A percentile compares a stretch with the other conserved stretches of the same genome.
Conservation (phyloP, 1,139 yeast species). For the Kodamaea derodonti region DNA sequence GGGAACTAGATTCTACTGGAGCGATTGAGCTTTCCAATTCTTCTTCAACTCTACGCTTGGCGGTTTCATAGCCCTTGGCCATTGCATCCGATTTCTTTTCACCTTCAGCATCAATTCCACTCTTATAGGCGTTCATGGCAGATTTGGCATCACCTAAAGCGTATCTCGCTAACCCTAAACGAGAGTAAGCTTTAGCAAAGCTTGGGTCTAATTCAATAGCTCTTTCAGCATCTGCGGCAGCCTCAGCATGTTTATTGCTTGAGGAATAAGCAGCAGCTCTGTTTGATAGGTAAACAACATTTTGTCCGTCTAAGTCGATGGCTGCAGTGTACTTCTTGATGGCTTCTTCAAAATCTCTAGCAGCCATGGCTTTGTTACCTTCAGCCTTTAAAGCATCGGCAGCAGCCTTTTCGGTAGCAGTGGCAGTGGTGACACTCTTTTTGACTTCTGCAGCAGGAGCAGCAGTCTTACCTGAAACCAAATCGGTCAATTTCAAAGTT, state of each 20-base stretch:
- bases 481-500: not conserved
- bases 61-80: constrained; percentile 92
- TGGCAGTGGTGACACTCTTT: constrained; percentile 20
- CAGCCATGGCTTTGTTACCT: constrained; percentile 92
- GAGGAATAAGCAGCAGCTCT: constrained; percentile 97
- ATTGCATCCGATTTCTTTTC: constrained; percentile 80
- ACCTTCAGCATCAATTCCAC: constrained; percentile 86
- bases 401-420: constrained; percentile 46
- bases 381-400: constrained; percentile 84
- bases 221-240: constrained; percentile 76
- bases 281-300: constrained; percentile 79
- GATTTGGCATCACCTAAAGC: constrained; percentile 88
- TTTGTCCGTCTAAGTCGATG: constrained; percentile 60
- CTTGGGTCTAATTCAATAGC: constrained; percentile 76
- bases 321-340: constrained; percentile 78
- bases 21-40: constrained; percentile 51
- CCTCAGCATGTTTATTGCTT: constrained; percentile 65
- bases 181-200: constrained; percentile 90
- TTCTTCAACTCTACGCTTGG: constrained; percentile 78
- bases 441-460: constrained; percentile 19
- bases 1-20: constrained; percentile 16
- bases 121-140: constrained; percentile 84
- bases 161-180: constrained; percentile 89
- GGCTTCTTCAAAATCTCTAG: constrained; percentile 65
- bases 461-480: constrained; percentile 4